Base-by-base conservation (phyloP, 495 filamentous ascomycete genomes). In the Apiosordaria backusii region DNA sequence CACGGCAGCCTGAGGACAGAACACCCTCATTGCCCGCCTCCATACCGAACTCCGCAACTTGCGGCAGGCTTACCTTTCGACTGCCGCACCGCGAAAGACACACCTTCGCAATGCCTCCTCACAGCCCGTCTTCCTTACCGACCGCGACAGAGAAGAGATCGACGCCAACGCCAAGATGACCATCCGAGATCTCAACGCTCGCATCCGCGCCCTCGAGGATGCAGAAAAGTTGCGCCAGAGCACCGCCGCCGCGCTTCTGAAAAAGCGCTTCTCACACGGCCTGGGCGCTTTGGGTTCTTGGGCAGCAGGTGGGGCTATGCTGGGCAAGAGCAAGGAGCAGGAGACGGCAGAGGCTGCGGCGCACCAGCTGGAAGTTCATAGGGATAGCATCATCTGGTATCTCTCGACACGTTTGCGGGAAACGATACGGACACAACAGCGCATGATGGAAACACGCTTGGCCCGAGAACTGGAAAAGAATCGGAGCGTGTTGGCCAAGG, bases 61-160 rank as follows among this genome's bases (percentile, higher is more conserved):
- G 66, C 91, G 96, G 63, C 91, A 92, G 67, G 84, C 92, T 70
- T 99, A 98, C 82, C 92, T 99, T 70, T 93, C 93, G 58, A 90
- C 87, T 66, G 85, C 86, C 18, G 76, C 80, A 26, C 79, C 77
- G 26, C 80, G 82, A 63, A 80, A 81, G 77, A 79, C 80, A 66
- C 70, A 80, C 62, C 73, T 79, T 57, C 67, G 77, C 63, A 66
- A 72, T 70, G 72, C 63, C 60, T 74, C 65, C 61, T 64, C 76
- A 26, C 74, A 80, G 54, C 70, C 77, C 70, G 74, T 65, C 68
- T 76, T 78, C 74, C 82, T 91, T 64, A 88, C 87, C 45, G 87
- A 92, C 74, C 77, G 84, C 19, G 87, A 92, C 70, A 86, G 88
- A 69, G 90, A 94, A 70, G 81, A 88, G 69, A 89, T 98, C 71